Evolutionary conservation across 768 basidiomycete species (phyloP), one percentile per base, ranked within the genome.

Genomic region (Auriculariales sp.): DNA sequence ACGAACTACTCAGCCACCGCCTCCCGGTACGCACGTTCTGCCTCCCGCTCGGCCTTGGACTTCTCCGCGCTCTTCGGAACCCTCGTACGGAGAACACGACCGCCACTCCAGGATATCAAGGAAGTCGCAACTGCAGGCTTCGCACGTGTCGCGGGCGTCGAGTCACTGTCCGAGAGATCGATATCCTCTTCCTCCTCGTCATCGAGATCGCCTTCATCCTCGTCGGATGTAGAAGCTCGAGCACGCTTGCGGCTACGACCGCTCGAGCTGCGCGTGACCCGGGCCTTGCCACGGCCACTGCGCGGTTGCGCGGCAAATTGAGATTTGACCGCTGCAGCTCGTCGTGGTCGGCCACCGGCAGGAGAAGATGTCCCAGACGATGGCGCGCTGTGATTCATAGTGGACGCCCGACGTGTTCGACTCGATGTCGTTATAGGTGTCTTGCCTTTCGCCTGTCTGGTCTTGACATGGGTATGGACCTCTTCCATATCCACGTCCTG

Each of bases 351-450:
- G 35, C 35, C 35, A 36, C 15, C 15, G n/a, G 35, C 7, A 6
- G 7, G 10, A n/a, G 35, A 36, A 10, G 35, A 22, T 46, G 48
- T 22, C 32, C 56, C 48, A 54, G 19, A 46, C 55, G 9, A 59
- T 51, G 28, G 59, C 10, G 79, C 80, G 52, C 84, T 66, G 54
- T 83, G 72, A 28, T 68, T 67, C 80, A 85, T 78, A 15, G 79
- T 77, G n/a, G n/a, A n/a, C n/a, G n/a, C n/a, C n/a, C n/a, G n/a
- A n/a, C n/a, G n/a, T n/a, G n/a, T n/a, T n/a, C n/a, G n/a, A n/a
- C n/a, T n/a, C n/a, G n/a, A n/a, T n/a, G n/a, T n/a, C n/a, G n/a
- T n/a, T n/a, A n/a, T n/a, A n/a, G n/a, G n/a, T n/a, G n/a, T n/a
- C n/a, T n/a, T n/a, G n/a, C n/a, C n/a, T 62, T 74, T 81, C 12